These are phyloP conservation scores for Aureobasidium musti DNA, from an alignment of 2,329 filamentous ascomycete genomes.

Conservation along the genomic window DNA sequence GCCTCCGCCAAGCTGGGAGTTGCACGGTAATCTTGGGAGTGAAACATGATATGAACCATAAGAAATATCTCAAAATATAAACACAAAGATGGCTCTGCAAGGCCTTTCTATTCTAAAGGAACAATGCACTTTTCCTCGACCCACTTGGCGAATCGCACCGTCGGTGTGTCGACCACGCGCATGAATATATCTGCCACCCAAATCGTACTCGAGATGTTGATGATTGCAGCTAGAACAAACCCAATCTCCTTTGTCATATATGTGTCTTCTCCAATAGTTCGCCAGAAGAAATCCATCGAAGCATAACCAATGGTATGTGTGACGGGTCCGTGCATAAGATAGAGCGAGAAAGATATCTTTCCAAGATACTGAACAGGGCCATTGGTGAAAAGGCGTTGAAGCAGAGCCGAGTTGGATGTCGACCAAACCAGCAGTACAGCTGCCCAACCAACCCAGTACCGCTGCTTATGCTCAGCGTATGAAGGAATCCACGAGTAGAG, in stretches of 20 bases:
- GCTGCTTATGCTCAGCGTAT: conserved; percentile 39
- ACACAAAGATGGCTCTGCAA: neutral
- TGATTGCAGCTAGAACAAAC: conserved; percentile 57
- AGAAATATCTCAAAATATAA: neutral
- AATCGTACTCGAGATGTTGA: conserved; percentile 57
- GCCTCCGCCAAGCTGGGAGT: neutral
- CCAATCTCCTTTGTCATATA: conserved; percentile 54
- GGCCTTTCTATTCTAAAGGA: conserved; percentile 2
- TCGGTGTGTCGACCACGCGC: conserved; percentile 58
- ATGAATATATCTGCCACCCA: conserved; percentile 61
- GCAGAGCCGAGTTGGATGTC: conserved; percentile 49
- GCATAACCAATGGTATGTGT: conserved; percentile 58
- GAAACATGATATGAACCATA: neutral
- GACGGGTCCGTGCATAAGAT: conserved; percentile 62
- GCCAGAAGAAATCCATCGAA: conserved; percentile 55
- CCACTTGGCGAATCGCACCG: conserved; percentile 60
- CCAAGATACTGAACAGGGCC: conserved; percentile 59
- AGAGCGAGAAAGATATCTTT: conserved; percentile 62
- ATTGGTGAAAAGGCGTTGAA: conserved; percentile 56
- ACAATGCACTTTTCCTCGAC: conserved; percentile 45
- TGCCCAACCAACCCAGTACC: conserved; percentile 60
- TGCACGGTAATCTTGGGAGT: no score
- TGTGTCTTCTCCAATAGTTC: conserved; percentile 50
- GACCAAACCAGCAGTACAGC: conserved; percentile 56
- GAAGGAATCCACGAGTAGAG: conserved; percentile 5